Evolutionary conservation across 2,329 filamentous ascomycete species (phyloP), one percentile per base, ranked within the genome.

Genomic region (Lecanicillium sp.): DNA sequence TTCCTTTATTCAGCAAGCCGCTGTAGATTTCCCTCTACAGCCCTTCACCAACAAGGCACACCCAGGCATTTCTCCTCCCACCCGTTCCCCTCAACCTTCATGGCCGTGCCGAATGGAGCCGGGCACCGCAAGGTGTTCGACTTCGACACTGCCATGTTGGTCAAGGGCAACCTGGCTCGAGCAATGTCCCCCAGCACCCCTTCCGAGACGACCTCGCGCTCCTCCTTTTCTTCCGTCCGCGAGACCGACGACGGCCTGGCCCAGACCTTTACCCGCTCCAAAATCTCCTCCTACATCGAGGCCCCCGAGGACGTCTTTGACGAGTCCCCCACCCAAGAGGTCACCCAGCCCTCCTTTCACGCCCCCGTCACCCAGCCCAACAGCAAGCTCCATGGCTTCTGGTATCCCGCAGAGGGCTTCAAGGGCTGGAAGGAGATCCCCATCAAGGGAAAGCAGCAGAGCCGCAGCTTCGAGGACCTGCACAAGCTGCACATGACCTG

Each of bases 261-360:
- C 40, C 78, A 82, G 62, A 74, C 72, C 40, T 82, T 82, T 47
- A 80, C 76, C 36, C 69, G 69, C 39, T 73, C 74, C 53, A 81
- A 79, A 57, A 61, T 79, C 44, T 81, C 77, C 27, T 76, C 72
- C 40, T 79, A 78, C 51, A 64, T 64, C 33, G 58, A 62, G 41
- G 56, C 57, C 19, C 58, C 65, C 48, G 73, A 77, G 49, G 66
- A 71, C 40, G 65, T 69, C 51, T 74, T 77, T 49, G 64, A 67
- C 49, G 64, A 70, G 46, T 66, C 67, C 38, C 58, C 65, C n/a
- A 53, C 57, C 47, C 44, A 46, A 54, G 63, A 67, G 52, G 60
- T 66, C 50, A 53, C 64, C 43, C 58, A 60, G 48, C 59, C 67
- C 36, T 61, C 65, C 44, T 77, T 72, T 55, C 61, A 66, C 44